Evolutionary conservation across 352 stramenopile genomes (phyloP), one percentile per base, ranked within the genome.

Genomic region (Pythium rhizo-oryzae): DNA sequence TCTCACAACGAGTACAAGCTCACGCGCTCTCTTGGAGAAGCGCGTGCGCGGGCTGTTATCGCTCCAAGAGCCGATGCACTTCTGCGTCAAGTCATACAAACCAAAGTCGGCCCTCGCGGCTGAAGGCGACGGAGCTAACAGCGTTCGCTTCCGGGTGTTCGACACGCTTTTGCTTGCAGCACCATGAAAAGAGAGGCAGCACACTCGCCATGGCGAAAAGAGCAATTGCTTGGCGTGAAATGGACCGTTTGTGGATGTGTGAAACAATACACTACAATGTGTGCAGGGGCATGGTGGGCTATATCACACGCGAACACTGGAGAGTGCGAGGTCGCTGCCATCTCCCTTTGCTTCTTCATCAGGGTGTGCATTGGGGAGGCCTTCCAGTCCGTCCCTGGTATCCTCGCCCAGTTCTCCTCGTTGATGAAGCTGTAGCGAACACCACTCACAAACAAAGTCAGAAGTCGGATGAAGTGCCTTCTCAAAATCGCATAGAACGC

Each of bases 51-150:
- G 76, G 16, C 55, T 93, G 43, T 18, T 85, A 8, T 25, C 44
- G 9, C 54, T 54, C 2, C 33, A 55, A 0, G 51, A 77, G 8
- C 44, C 62, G 4, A 59, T 82, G 2, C 82, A 92, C 50, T 92
- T 80, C 57, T 93, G 85, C 19, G 74, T 93, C 56, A 93, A 93
- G 58, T 85, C 84, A 9, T 93, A 92, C 65, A 62, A 76, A 30
- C 23, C 76, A 65, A 47, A 68, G 55, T 15, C 75, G 59, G 30
- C 76, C 43, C 49, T 58, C 43, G 23, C 30, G 25, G 24, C 24
- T 18, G 15, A 50, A 21, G 54, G 44, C 23, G 49, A 47, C 55
- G 11, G n/a, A 16, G 33, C 25, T 1, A 30, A 80, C 55, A 49
- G 37, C 37, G 72, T 91, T 65, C 84, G 85, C 49, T 92, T 86